Evolutionary conservation across 164 flowering plant species (phyloP).

Genomic region (Umbellularia californica): DNA sequence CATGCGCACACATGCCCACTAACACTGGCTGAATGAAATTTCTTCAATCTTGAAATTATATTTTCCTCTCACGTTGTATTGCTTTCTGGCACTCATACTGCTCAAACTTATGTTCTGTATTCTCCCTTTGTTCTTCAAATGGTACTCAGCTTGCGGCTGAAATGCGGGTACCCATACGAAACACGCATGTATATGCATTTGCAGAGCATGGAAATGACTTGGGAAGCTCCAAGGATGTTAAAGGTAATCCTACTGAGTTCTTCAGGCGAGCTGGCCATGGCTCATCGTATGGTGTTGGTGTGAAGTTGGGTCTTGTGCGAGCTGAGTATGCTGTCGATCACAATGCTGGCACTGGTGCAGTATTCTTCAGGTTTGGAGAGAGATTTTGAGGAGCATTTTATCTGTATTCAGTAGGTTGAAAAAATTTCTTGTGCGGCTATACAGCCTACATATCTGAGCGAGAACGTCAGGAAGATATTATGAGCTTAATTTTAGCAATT

Average conservation of each 20-base stretch:
- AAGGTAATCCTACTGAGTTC: constrained; percentile 97
- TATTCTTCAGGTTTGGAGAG: constrained; percentile 95
- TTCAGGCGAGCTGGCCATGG: constrained; percentile 89
- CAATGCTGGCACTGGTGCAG: constrained; percentile 90
- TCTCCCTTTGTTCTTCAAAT: not conserved
- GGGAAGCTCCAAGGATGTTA: constrained; percentile 90
- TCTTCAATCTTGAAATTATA: too few relatives aligned
- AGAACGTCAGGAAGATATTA: not conserved
- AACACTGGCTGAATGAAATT: too few relatives aligned
- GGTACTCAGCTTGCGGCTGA: constrained; percentile 78
- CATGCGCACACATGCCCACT: too few relatives aligned
- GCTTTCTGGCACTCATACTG: too few relatives aligned
- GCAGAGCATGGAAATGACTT: constrained; percentile 97
- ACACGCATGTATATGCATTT: constrained; percentile 83
- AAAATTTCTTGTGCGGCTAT: not conserved
- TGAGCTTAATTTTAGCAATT: not conserved
- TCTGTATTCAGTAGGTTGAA: not conserved
- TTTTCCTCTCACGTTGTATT: too few relatives aligned
- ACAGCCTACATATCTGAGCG: not conserved
- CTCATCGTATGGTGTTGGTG: constrained; percentile 91
- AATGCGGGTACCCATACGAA: constrained; percentile 76
- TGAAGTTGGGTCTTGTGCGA: constrained; percentile 81
- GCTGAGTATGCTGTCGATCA: constrained; percentile 98
- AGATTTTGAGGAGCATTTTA: constrained; percentile 50
- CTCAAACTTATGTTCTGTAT: not conserved